Evolutionary conservation across 1,284 basidiomycete genomes (phyloP).

Genomic region (Ganoderma multipileum): DNA sequence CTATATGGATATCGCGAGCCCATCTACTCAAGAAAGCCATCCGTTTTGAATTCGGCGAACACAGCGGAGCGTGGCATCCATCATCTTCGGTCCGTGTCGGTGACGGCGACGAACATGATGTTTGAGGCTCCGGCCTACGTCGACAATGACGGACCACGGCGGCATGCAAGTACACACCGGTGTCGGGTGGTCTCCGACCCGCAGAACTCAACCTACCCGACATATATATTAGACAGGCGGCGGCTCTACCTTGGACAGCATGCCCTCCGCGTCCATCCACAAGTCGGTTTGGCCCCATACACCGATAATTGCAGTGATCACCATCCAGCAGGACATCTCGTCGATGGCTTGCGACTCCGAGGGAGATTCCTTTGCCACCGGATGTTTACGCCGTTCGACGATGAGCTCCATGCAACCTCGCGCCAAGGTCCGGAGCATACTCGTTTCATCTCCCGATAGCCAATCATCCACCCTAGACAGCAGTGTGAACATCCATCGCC

Average conservation of each 20-base stretch:
- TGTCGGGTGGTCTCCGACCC: neutral
- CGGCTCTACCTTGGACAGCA: slow-evolving; percentile 29
- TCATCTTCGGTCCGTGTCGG: neutral
- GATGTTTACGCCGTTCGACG: slow-evolving; percentile 41
- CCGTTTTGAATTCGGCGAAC: neutral
- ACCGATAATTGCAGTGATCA: slow-evolving; percentile 73
- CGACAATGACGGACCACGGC: neutral
- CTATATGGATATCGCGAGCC: neutral
- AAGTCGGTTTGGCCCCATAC: slow-evolving; percentile 91
- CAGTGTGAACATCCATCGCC: slow-evolving; percentile 86
- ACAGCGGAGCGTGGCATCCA: neutral
- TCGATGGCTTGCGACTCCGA: slow-evolving; percentile 42
- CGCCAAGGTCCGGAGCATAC: slow-evolving; percentile 78
- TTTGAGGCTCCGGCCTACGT: neutral
- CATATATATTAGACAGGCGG: neutral
- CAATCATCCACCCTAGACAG: slow-evolving; percentile 77
- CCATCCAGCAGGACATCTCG: slow-evolving; percentile 83
- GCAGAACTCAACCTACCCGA: neutral
- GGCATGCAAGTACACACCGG: neutral
- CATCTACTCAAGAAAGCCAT: neutral
- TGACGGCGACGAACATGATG: neutral
- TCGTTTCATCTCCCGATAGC: slow-evolving; percentile 81
- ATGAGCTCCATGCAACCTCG: slow-evolving; percentile 73
- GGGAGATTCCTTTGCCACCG: slow-evolving; percentile 2
- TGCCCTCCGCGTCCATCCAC: slow-evolving; percentile 76